Percentiles rank a stretch among this genome's conserved stretches.
These are phyloP conservation scores for Verbascum thapsus DNA, from an alignment of 257 asterid species.

Conservation along the genomic window DNA sequence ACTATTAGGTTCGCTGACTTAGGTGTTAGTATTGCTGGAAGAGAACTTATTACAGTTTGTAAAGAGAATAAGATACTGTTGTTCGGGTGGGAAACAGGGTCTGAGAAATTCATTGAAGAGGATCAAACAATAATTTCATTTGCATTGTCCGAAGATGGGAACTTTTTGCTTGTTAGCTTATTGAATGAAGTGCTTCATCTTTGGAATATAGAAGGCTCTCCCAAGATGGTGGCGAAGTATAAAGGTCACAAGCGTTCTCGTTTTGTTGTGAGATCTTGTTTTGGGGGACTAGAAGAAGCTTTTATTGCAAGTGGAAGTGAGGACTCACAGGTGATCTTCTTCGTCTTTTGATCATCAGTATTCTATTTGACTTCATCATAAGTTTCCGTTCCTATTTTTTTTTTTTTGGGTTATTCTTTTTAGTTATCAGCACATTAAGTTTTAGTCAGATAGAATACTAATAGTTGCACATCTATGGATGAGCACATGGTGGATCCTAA, in stretches of 20 bases:
- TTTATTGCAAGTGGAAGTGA: conserved; percentile 96
- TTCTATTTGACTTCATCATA: background rate
- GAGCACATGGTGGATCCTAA: too few relatives aligned
- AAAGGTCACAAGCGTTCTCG: conserved; percentile 89
- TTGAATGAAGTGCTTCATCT: conserved; percentile 79
- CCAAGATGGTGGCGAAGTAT: conserved; percentile 64
- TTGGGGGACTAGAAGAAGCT: conserved; percentile 85
- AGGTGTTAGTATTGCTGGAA: conserved; percentile 62
- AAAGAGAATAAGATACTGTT: conserved; percentile 58
- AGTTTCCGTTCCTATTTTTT: too few relatives aligned
- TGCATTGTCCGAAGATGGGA: conserved; percentile 73
- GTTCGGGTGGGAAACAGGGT: conserved; percentile 72
- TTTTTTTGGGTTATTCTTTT: too few relatives aligned
- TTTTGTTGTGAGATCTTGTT: conserved; percentile 79
- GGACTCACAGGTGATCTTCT: conserved; percentile 74
- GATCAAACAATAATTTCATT: conserved; percentile 73
- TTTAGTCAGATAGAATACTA: too few relatives aligned
- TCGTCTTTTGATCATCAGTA: background rate
- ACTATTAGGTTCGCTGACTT: conserved; percentile 69
- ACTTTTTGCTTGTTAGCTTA: conserved; percentile 76
- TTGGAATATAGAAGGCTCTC: conserved; percentile 72
- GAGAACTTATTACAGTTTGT: conserved; percentile 70
- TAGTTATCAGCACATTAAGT: too few relatives aligned
- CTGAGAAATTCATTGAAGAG: conserved; percentile 75
- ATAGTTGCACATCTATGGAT: too few relatives aligned